Conservation (phyloP, 441 rosid species). For the Eruca vesicaria region DNA sequence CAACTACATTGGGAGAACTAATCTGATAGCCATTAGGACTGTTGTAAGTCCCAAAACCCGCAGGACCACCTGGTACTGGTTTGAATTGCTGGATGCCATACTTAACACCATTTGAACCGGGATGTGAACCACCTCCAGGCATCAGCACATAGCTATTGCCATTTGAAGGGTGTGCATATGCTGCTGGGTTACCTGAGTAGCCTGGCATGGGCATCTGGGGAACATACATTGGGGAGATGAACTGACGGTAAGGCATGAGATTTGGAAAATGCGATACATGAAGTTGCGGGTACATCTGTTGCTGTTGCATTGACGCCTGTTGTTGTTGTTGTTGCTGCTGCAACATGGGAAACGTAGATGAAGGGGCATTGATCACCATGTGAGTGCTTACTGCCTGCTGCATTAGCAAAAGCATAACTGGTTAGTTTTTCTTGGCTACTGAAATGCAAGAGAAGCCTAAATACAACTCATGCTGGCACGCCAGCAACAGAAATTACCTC, state of each 20-base stretch:
- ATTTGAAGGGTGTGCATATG: slow-evolving; percentile 6
- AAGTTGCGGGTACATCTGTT: slow-evolving; percentile 6
- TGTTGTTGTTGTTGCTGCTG: slow-evolving; percentile 4
- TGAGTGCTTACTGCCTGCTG: not conserved
- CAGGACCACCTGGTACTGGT: slow-evolving; percentile 1
- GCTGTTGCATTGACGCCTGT: not conserved
- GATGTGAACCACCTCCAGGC: slow-evolving; percentile 2
- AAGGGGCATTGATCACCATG: not conserved
- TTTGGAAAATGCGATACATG: slow-evolving; percentile 2
- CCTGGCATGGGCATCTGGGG: slow-evolving; percentile 3
- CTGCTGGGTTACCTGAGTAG: slow-evolving; percentile 5
- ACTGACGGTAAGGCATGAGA: slow-evolving; percentile 8
- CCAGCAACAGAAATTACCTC: not conserved
- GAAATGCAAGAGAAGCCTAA: not conserved
- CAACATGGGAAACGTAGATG: not conserved
- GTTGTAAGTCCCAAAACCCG: slow-evolving; percentile 1
- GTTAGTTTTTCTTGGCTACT: not conserved
- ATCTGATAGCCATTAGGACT: slow-evolving; percentile 3
- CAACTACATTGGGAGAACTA: slow-evolving; percentile 50
- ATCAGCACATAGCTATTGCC: slow-evolving; percentile 4
- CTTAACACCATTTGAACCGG: not conserved
- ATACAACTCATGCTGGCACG: not conserved
- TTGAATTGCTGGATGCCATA: slow-evolving; percentile 10
- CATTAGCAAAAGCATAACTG: not conserved
- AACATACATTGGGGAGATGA: not conserved